Conservation (phyloP, 108 stramenopile genomes). For the Poteriospumella lacustris region DNA sequence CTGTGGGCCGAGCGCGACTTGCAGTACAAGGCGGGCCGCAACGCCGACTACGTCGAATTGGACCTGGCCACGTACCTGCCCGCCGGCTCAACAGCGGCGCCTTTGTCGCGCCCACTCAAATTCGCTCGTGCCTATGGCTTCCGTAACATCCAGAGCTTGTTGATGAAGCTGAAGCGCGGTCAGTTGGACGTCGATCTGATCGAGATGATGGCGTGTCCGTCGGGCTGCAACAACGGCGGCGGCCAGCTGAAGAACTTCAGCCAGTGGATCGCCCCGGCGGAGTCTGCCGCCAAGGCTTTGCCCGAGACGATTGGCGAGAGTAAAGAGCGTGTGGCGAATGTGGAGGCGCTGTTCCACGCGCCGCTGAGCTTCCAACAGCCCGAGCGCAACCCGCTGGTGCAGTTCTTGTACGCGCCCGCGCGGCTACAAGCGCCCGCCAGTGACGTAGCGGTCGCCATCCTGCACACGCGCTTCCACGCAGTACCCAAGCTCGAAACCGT, state of each 20-base stretch:
- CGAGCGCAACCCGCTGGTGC: neutral
- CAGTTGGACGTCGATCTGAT: constrained; percentile 65
- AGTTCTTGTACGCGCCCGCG: neutral
- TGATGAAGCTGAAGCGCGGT: constrained; percentile 53
- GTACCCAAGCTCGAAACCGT: constrained; percentile 35
- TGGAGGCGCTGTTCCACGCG: constrained; percentile 16
- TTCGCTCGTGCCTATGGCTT: constrained; percentile 94
- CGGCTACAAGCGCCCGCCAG: neutral
- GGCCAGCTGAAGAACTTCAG: constrained; percentile 58
- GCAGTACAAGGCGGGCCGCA: constrained; percentile 43
- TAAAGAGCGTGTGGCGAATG: neutral
- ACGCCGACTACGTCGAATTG: constrained; percentile 42
- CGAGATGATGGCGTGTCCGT: constrained; percentile 96
- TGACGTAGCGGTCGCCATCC: neutral
- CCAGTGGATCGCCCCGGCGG: neutral
- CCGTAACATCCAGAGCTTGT: constrained; percentile 83
- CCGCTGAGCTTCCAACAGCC: neutral
- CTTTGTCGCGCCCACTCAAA: constrained; percentile 32
- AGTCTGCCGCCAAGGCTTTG: neutral
- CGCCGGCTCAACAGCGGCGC: neutral
- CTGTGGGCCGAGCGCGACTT: constrained; percentile 33
- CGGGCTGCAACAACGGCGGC: constrained; percentile 93
- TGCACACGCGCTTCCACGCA: constrained; percentile 37
- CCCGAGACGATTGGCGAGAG: neutral
- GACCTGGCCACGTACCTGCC: neutral